Percentiles rank a stretch among this genome's conserved stretches.
Evolutionary conservation across 345 rosid genomes (phyloP).

Genomic region (Kernera saxatilis): DNA sequence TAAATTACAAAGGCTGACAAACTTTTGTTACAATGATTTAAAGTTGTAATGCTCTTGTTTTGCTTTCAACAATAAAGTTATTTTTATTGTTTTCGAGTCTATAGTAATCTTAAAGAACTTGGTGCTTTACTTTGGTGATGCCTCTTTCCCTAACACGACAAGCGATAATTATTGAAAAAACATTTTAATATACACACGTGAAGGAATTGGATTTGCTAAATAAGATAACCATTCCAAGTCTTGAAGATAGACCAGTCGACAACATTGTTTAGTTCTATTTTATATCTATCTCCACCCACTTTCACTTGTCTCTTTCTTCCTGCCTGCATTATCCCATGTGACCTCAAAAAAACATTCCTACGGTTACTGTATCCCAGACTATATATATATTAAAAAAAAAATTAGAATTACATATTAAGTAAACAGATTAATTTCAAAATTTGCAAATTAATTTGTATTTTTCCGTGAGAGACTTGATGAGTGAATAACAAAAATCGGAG

Average conservation of each 20-base stretch:
- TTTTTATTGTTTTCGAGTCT: background rate
- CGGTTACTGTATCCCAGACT: background rate
- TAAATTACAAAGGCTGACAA: background rate
- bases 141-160: constrained; percentile 2
- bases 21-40: background rate
- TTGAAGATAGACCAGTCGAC: background rate
- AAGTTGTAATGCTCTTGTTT: background rate
- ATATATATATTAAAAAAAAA: background rate
- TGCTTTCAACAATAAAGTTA: background rate
- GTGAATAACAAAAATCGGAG: background rate
- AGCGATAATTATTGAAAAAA: background rate
- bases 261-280: background rate
- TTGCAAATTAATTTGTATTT: background rate
- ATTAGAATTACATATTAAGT: background rate
- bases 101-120: background rate
- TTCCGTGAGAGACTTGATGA: background rate
- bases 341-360: constrained; percentile 18
- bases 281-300: background rate
- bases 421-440: background rate
- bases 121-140: background rate
- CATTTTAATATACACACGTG: constrained; percentile 23
- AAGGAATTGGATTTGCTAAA: background rate
- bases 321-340: constrained; percentile 23
- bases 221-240: constrained; percentile 11
- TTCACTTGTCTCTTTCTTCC: constrained; percentile 12